phyloP scores from a whole-genome alignment of 371 early-diverging fungal species.

The Mucor racemosus region DNA sequence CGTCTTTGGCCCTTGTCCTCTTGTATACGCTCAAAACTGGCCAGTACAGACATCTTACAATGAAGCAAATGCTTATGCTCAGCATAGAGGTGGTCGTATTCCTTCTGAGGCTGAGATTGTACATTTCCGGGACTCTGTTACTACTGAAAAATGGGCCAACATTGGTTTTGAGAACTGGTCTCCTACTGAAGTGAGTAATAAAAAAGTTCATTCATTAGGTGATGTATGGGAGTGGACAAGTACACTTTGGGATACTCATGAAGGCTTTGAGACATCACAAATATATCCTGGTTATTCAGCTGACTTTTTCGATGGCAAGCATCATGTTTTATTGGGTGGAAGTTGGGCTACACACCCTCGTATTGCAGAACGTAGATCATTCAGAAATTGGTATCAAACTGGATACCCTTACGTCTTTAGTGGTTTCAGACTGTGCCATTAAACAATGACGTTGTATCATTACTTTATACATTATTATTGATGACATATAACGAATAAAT shows the following conservation, averaged over 20 bases:
- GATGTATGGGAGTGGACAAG: constrained; percentile 89
- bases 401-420: constrained; percentile 84
- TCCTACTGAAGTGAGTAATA: constrained; percentile 51
- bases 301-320: constrained; percentile 92
- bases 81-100: constrained; percentile 56
- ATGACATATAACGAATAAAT: too few relatives aligned
- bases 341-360: constrained; percentile 89
- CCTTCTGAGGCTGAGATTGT: constrained; percentile 73
- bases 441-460: constrained; percentile 1
- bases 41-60: constrained; percentile 76
- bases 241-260: constrained; percentile 61
- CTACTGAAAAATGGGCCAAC: constrained; percentile 42
- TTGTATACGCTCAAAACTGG: constrained; percentile 64
- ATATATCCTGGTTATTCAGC: constrained; percentile 89
- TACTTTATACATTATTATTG: neutral
- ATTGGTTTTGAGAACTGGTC: constrained; percentile 69
- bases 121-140: constrained; percentile 29
- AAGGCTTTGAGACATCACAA: constrained; percentile 64
- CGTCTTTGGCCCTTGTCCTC: constrained; percentile 65
- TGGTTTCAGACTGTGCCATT: constrained; percentile 65
- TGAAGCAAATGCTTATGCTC: constrained; percentile 74
- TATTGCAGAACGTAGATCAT: constrained; percentile 70
- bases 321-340: constrained; percentile 81
- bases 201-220: constrained; percentile 56
- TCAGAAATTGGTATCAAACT: constrained; percentile 91